These are phyloP conservation scores for Anacardium occidentale DNA, from an alignment of 345 rosid genomes.

Conservation along the genomic window DNA sequence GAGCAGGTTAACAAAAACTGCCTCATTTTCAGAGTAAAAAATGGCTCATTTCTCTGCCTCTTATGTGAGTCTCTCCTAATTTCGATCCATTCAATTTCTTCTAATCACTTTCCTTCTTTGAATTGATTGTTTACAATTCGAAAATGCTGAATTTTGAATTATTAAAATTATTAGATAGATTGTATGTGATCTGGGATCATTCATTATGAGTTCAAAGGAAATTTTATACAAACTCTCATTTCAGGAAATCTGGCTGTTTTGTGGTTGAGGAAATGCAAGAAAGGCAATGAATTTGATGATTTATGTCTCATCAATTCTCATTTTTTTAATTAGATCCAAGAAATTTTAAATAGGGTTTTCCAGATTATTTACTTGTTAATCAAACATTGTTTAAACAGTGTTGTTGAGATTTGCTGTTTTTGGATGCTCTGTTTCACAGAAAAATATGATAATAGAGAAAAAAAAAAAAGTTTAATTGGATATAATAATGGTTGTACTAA, in stretches of 20 bases:
- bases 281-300: background rate
- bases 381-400: background rate
- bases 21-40: background rate
- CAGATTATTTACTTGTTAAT: background rate
- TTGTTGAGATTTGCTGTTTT: background rate
- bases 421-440: background rate
- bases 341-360: background rate
- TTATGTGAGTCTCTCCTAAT: constrained; percentile 19
- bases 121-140: no score
- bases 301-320: background rate
- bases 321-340: background rate
- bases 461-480: background rate
- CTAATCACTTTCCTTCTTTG: background rate
- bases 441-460: background rate
- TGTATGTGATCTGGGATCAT: no score
- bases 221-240: background rate
- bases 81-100: constrained; percentile 9
- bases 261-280: background rate
- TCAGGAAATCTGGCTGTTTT: background rate
- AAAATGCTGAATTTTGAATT: no score
- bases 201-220: background rate
- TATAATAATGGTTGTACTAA: background rate
- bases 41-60: constrained; percentile 33
- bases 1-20: background rate
- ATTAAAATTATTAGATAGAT: no score